A percentile compares a stretch with the other conserved stretches of the same genome.
These are phyloP conservation scores for Darksidea phi DNA, from an alignment of 495 filamentous ascomycete genomes.

Conservation along the genomic window DNA sequence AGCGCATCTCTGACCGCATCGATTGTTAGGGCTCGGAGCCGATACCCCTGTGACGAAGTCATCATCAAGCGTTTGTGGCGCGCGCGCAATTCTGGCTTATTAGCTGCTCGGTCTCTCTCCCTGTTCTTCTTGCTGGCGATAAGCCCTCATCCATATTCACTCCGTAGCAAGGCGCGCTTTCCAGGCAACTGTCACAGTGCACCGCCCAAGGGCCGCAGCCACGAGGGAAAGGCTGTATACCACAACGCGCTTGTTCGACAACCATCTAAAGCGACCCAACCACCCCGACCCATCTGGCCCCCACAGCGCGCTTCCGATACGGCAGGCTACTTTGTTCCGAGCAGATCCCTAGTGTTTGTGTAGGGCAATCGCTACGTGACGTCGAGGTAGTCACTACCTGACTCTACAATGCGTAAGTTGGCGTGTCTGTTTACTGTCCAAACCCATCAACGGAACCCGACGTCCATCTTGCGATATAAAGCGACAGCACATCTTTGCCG, in stretches of 20 bases:
- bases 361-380: not conserved
- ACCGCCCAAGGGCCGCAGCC: too few species aligned
- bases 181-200: too few species aligned
- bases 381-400: not conserved
- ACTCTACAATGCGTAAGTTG: not conserved
- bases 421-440: not conserved
- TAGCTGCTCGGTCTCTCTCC: too few species aligned
- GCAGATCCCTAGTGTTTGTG: not conserved
- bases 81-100: too few species aligned
- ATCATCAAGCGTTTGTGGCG: too few species aligned
- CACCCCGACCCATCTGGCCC: not conserved
- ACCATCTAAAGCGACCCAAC: too few species aligned
- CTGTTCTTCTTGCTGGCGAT: too few species aligned
- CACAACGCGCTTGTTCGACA: not conserved
- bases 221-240: not conserved
- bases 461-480: not conserved
- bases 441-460: not conserved
- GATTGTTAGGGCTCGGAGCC: too few species aligned
- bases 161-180: too few species aligned
- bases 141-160: too few species aligned
- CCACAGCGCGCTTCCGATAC: not conserved
- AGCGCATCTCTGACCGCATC: too few species aligned
- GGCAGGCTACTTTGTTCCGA: slow-evolving; percentile 1
- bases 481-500: not conserved
- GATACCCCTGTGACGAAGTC: too few species aligned